Percentiles rank a stretch among this genome's conserved stretches.
These are phyloP conservation scores for Lecanoromycetidae sp. DNA, from an alignment of 2,329 filamentous ascomycete species.

Conservation along the genomic window DNA sequence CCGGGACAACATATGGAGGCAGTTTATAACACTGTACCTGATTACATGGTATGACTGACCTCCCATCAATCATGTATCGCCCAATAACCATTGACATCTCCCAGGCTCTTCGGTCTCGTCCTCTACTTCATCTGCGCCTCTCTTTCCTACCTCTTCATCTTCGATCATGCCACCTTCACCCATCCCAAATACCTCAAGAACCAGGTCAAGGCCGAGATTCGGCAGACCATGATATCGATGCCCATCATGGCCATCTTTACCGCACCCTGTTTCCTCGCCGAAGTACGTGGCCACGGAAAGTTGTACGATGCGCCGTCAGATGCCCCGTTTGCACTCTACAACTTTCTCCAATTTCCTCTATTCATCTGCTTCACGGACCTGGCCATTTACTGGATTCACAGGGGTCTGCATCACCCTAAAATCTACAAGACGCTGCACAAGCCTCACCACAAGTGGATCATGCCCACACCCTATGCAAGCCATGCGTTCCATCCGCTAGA, in stretches of 20 bases:
- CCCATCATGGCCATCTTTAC: conserved; percentile 76
- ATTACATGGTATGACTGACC: conserved; percentile 69
- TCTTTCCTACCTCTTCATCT: conserved; percentile 76
- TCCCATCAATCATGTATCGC: neutral
- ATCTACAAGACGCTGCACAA: conserved; percentile 89
- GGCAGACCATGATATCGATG: conserved; percentile 63
- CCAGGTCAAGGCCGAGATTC: conserved; percentile 76
- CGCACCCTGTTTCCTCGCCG: conserved; percentile 65
- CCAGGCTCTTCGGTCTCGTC: conserved; percentile 70
- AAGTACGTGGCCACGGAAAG: conserved; percentile 73
- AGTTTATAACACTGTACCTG: conserved; percentile 62
- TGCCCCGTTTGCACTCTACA: conserved; percentile 66
- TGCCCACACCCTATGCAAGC: conserved; percentile 86
- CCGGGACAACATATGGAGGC: conserved; percentile 65
- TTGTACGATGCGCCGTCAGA: conserved; percentile 72
- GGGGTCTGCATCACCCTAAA: conserved; percentile 64
- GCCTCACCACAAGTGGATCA: conserved; percentile 98
- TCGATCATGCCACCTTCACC: conserved; percentile 77
- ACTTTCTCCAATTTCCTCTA: conserved; percentile 70
- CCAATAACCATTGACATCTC: neutral
- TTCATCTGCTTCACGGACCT: conserved; percentile 84
- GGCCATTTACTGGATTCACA: conserved; percentile 85
- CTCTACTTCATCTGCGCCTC: conserved; percentile 77
- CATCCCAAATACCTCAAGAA: conserved; percentile 95
- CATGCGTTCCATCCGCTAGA: conserved; percentile 93